Evolutionary conservation across 2,329 filamentous ascomycete species (phyloP), one percentile per base, ranked within the genome.

Genomic region (Fusarium incarnatum): DNA sequence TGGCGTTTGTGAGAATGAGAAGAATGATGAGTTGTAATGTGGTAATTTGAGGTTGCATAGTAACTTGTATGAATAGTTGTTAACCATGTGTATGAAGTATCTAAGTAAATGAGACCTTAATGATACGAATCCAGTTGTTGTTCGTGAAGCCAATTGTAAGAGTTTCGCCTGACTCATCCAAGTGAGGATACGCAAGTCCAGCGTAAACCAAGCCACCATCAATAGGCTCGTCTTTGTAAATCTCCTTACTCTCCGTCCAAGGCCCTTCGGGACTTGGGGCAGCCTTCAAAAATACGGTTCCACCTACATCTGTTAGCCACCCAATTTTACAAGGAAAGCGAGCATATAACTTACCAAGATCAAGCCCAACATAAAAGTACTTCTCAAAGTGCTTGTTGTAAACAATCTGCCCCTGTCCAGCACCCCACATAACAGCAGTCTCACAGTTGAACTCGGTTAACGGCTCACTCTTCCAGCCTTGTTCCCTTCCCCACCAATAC

Each of bases 81-180:
- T 9, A 2, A 22, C 1, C 18, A 1, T 0, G 4, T 7, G 5
- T 7, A 6, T 11, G 9, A 2, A 34, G 4, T 0, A 3, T n/a
- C 18, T 48, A 55, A 20, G 11, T 20, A 15, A 70, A 60, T 0
- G 41, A 49, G 1, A 67, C 78, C 49, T 73, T 79, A 44, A 81
- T 75, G 1, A 82, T 72, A 54, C 82, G 77, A 10, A 80, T 80
- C 41, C 77, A 75, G 52, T 81, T 81, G 28, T 81, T 79, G 57
- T 82, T 83, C 2, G 79, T 83, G 37, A 76, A 83, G 0, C 79
- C 80, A 47, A 82, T 74, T 1, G 78, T 79, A 58, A 82, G 45
- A 0, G 79, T 82, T 66, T 71, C 71, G 0, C 80, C 80, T 0
- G 76, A 76, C 8, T 70, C 64, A 42, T 83, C 80, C 5, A 82